Percentiles rank a stretch among this genome's conserved stretches.
Conservation (phyloP, 805 yeast genomes). For the Suhomyces sp. region DNA sequence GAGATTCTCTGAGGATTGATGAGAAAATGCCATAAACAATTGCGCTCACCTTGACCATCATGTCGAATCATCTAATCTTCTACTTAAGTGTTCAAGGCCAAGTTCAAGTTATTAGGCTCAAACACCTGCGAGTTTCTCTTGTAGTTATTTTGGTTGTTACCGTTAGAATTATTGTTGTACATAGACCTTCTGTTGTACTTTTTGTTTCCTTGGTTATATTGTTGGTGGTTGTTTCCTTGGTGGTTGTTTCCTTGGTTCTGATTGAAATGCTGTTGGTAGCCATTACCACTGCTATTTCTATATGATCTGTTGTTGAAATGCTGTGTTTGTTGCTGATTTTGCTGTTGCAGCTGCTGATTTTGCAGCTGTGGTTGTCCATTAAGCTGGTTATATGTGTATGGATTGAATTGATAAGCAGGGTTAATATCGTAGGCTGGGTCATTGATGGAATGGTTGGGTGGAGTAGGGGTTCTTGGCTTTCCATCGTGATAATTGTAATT, state of each 20-base stretch:
- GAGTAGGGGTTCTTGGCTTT: conserved; percentile 25
- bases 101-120: conserved; percentile 11
- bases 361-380: not conserved
- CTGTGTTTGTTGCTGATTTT: conserved; percentile 6
- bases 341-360: not conserved
- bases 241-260: not conserved
- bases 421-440: conserved; percentile 8
- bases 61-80: not conserved
- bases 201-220: conserved; percentile 11
- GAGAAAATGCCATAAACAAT: not conserved
- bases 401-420: conserved; percentile 9
- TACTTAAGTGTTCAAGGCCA: conserved; percentile 9
- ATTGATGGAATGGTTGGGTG: conserved; percentile 15
- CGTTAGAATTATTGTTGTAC: conserved; percentile 10
- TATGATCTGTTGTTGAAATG: conserved; percentile 4
- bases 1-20: too few species aligned
- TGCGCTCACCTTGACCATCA: not conserved
- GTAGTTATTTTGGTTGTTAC: conserved; percentile 7
- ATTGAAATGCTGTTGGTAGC: conserved; percentile 5
- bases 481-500: conserved; percentile 1
- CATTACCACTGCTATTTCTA: conserved; percentile 4
- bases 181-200: conserved; percentile 31
- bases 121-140: conserved; percentile 13
- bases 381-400: conserved; percentile 1
- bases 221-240: not conserved